Evolutionary conservation across 345 rosid genomes (phyloP).

Genomic region (Euclidium syriacum): DNA sequence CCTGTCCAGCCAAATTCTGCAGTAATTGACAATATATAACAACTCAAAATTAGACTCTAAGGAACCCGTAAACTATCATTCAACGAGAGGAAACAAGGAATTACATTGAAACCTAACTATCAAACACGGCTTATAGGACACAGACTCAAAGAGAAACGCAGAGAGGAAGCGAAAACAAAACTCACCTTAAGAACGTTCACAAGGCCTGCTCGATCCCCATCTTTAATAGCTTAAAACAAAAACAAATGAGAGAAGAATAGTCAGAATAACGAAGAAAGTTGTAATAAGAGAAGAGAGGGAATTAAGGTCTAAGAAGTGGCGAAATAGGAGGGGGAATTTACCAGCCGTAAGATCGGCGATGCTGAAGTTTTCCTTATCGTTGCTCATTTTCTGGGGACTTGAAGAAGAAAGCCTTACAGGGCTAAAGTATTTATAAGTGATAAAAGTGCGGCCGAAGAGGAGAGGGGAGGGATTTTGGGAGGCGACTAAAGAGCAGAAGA

Average conservation of each 20-base stretch:
- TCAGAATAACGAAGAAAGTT: neutral
- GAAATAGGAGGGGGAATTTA: neutral
- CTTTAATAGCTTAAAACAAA: constrained; percentile 43
- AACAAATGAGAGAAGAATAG: neutral
- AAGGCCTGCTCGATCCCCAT: constrained; percentile 55
- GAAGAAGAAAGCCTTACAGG: constrained; percentile 6
- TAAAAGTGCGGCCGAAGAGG: too few species aligned
- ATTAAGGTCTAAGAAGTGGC: neutral
- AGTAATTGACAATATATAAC: constrained; percentile 23
- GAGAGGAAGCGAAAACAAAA: neutral
- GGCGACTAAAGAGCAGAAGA: too few species aligned
- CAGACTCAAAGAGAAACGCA: neutral
- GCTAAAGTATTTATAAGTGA: too few species aligned
- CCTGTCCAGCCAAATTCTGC: constrained; percentile 59
- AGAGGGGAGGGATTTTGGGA: constrained; percentile 4
- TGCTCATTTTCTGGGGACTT: constrained; percentile 39
- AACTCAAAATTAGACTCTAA: neutral
- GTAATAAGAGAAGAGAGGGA: neutral
- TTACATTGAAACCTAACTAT: neutral
- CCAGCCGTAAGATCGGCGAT: constrained; percentile 66
- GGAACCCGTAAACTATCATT: neutral
- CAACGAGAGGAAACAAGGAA: neutral
- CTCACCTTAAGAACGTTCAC: constrained; percentile 66
- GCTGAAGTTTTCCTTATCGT: constrained; percentile 53
- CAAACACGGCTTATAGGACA: neutral